Conservation (phyloP, 2,329 filamentous ascomycete genomes). For the Pseudogymnoascus sp. region DNA sequence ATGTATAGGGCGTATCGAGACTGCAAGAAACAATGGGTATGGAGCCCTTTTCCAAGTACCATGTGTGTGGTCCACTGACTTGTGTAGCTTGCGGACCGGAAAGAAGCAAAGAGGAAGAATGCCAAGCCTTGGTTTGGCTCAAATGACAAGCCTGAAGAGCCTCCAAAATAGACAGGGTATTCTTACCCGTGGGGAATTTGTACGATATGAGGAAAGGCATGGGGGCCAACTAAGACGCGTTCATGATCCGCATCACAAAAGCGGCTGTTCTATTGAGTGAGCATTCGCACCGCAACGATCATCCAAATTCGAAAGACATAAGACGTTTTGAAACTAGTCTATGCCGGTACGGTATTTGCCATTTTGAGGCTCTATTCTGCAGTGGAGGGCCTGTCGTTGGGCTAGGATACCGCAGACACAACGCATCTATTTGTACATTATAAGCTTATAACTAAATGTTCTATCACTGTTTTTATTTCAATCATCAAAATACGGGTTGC, state of each 20-base stretch:
- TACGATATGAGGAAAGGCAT: background rate
- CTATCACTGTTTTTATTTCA: background rate
- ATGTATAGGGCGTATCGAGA: constrained; percentile 72
- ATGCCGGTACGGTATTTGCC: background rate
- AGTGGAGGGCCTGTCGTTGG: background rate
- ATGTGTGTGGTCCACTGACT: background rate
- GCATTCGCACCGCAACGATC: background rate
- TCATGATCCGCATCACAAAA: background rate
- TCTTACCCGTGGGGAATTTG: background rate
- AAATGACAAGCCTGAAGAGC: background rate
- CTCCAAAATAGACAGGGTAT: background rate
- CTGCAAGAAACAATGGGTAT: constrained; percentile 91
- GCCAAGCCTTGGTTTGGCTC: constrained; percentile 23
- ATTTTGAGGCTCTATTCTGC: background rate
- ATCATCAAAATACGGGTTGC: background rate
- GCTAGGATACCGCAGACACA: background rate
- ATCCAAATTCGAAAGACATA: background rate
- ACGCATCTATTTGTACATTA: background rate
- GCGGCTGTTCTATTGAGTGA: background rate
- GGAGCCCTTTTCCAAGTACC: constrained; percentile 21
- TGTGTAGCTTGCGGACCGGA: constrained; percentile 37
- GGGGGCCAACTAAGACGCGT: background rate
- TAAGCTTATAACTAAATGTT: background rate
- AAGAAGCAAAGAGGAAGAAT: constrained; percentile 36
- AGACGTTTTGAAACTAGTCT: background rate